Evolutionary conservation across 2,329 filamentous ascomycete species (phyloP).

Genomic region (Aureobasidium subglaciale): DNA sequence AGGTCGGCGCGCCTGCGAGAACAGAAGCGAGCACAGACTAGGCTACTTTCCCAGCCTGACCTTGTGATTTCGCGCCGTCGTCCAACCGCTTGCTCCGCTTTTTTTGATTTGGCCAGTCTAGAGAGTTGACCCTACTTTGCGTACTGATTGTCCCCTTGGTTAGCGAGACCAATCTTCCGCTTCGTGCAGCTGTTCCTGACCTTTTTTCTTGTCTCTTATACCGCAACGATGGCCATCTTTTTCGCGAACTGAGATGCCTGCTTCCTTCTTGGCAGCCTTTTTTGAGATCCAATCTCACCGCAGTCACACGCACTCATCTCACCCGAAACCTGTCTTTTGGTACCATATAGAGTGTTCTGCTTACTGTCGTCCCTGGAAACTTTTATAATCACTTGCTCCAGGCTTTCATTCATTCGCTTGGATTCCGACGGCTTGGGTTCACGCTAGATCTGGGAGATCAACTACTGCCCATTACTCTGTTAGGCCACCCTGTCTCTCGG

Average conservation of each 20-base stretch:
- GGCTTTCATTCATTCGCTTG: background rate
- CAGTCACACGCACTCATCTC: background rate
- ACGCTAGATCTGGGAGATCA: background rate
- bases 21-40: constrained; percentile 8
- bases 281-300: background rate
- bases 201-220: background rate
- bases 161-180: constrained; percentile 1
- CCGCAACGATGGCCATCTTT: constrained; percentile 1
- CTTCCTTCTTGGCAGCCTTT: background rate
- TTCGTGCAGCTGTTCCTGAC: background rate
- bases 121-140: background rate
- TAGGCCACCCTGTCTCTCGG: background rate
- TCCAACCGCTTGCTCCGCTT: constrained; percentile 14
- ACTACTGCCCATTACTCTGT: background rate
- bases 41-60: background rate
- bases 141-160: background rate
- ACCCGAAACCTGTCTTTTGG: background rate
- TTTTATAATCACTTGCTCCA: background rate
- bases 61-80: constrained; percentile 8
- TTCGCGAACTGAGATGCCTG: background rate
- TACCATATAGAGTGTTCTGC: constrained; percentile 2
- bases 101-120: constrained; percentile 1
- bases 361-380: background rate
- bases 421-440: background rate
- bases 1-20: constrained; percentile 6